Percentiles rank a stretch among this genome's conserved stretches.
Conservation (phyloP, 2,329 filamentous ascomycete genomes). For the Helminthosporium solani region DNA sequence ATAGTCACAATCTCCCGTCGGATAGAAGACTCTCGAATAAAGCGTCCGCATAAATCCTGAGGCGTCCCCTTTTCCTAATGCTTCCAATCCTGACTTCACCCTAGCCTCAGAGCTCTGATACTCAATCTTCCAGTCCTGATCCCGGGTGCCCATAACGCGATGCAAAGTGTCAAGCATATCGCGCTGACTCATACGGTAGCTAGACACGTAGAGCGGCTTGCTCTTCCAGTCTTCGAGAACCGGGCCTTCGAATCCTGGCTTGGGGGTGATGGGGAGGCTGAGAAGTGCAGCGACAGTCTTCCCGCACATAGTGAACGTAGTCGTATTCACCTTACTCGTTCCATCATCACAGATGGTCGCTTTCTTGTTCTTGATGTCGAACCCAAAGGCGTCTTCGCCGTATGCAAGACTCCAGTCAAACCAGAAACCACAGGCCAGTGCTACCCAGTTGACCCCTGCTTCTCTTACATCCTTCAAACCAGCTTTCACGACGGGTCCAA, state of each 20-base stretch:
- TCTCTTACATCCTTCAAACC: conserved; percentile 18
- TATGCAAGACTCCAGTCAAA: conserved; percentile 36
- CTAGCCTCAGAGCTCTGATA: conserved; percentile 51
- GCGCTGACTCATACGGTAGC: conserved; percentile 60
- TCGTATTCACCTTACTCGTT: conserved; percentile 55
- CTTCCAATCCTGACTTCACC: conserved; percentile 50
- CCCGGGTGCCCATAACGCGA: conserved; percentile 56
- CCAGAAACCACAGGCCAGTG: conserved; percentile 23
- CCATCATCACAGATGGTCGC: conserved; percentile 53
- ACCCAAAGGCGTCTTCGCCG: conserved; percentile 24
- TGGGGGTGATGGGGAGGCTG: conserved; percentile 32
- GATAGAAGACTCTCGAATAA: conserved; percentile 57
- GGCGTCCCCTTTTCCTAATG: conserved; percentile 47
- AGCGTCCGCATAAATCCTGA: conserved; percentile 49
- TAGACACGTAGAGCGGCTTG: conserved; percentile 53
- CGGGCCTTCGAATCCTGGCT: background rate
- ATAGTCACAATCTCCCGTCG: conserved; percentile 28
- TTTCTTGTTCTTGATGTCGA: conserved; percentile 31
- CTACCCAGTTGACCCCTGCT: conserved; percentile 22
- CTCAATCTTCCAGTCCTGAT: conserved; percentile 60
- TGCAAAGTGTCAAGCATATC: conserved; percentile 64
- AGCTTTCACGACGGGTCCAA: background rate
- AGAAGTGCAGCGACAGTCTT: conserved; percentile 51
- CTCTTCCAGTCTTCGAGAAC: conserved; percentile 50
- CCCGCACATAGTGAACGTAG: conserved; percentile 59